Base-by-base conservation (phyloP, 1,284 basidiomycete species). In the Trametes hirsuta region DNA sequence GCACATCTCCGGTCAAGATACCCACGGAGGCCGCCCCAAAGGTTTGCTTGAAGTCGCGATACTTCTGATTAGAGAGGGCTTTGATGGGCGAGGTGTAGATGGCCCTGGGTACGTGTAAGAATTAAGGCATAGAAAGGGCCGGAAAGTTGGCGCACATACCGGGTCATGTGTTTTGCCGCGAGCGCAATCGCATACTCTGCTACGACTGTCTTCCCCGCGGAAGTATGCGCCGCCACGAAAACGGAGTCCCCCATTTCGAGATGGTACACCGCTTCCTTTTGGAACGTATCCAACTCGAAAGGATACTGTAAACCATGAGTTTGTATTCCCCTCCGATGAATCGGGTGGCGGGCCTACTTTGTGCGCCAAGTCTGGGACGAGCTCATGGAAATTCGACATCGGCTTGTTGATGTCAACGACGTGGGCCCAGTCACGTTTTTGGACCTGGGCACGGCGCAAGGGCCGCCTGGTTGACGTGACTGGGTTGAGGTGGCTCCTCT, bases 81-180 rank as follows among this genome's bases (percentile, higher is more conserved):
- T 99, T 99, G 76, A 99, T 99, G 0, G 97, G 97, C 1, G 95
- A 97, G 0, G 97, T 99, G 74, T 99, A 99, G 69, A 99, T 98
- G 4, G 97, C 95, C 62, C 96, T 96, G 66, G 22, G 62, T 35
- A 51, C 49, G 49, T 37, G 40, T 53, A 12, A 41, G 40, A 55
- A 59, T 47, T 61, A 54, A 36, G 42, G 41, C 21, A 53, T 22
- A 14, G 40, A 48, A 46, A 69, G 22, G 44, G 3, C 9, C 49
- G 25, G 22, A 49, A 46, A 18, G 37, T 10, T 39, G 24, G 46
- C 55, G 37, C 14, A 57, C 80, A 57, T 67, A 95, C 94, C 93
- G 86, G 21, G 97, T 99, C 96, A 99, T 98, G 76, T 99, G 97
- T 73, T 97, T 97, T 60, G 90, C 90, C 3, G 97, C 96, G 1